These are phyloP conservation scores for Nakazawaea sp. DNA, from an alignment of 805 yeast species.

Conservation along the genomic window DNA sequence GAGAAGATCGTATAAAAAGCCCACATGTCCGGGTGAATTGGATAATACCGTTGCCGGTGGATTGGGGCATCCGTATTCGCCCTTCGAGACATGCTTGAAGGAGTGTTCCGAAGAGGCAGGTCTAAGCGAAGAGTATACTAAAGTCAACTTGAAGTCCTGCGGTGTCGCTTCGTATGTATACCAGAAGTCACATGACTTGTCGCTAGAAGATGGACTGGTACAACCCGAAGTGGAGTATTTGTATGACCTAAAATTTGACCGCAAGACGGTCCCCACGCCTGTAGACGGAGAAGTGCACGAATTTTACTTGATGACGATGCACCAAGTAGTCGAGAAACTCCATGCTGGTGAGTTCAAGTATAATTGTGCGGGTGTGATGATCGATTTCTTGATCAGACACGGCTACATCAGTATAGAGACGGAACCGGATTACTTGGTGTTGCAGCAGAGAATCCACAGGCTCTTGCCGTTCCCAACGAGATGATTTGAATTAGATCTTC, in stretches of 20 bases:
- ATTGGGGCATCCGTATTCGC: constrained; percentile 71
- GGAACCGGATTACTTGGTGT: constrained; percentile 61
- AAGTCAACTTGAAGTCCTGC: constrained; percentile 32
- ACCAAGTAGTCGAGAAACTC: constrained; percentile 47
- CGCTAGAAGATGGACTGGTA: constrained; percentile 44
- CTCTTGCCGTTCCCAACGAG: constrained; percentile 57
- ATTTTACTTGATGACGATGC: constrained; percentile 57
- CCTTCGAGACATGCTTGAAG: constrained; percentile 71
- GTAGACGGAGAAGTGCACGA: constrained; percentile 73
- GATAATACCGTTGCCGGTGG: constrained; percentile 98
- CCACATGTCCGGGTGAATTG: constrained; percentile 84
- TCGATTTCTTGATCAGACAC: constrained; percentile 85
- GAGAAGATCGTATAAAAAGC: constrained; percentile 65
- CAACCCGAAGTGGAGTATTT: constrained; percentile 88
- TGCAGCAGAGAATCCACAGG: constrained; percentile 60
- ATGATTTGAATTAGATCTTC: too few relatives aligned
- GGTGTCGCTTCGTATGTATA: constrained; percentile 71
- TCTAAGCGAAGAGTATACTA: constrained; percentile 44
- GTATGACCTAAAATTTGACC: constrained; percentile 60
- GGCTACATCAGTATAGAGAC: constrained; percentile 60
- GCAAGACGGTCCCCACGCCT: constrained; percentile 43
- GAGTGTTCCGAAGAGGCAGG: constrained; percentile 94
- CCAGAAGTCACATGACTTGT: constrained; percentile 24
- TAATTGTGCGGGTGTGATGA: constrained; percentile 71
- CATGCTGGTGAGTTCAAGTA: constrained; percentile 71